These are phyloP conservation scores for Echium plantagineum DNA, from an alignment of 257 asterid genomes.

Conservation along the genomic window DNA sequence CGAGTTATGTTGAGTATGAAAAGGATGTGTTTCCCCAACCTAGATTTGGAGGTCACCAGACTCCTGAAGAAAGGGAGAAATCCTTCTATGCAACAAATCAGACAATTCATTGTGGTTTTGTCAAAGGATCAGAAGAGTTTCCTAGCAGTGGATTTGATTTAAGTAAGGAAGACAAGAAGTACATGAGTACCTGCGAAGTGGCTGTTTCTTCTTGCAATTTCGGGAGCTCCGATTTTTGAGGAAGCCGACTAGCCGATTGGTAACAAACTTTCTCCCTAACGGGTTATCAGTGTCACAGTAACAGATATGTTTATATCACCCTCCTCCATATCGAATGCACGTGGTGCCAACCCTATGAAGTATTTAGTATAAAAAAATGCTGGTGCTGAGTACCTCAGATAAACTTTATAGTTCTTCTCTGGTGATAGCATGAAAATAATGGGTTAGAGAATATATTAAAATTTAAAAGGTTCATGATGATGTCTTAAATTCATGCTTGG, in stretches of 20 bases:
- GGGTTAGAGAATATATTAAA: no score
- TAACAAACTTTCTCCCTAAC: slow-evolving; percentile 15
- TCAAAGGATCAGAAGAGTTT: slow-evolving; percentile 38
- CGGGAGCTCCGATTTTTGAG: slow-evolving; percentile 90
- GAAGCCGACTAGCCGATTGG: slow-evolving; percentile 86
- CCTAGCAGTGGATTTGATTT: slow-evolving; percentile 76
- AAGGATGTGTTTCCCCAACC: slow-evolving; percentile 24
- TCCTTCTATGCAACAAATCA: slow-evolving; percentile 62
- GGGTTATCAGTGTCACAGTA: background rate
- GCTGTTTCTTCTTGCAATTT: slow-evolving; percentile 85
- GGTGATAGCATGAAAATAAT: no score
- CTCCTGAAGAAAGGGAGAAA: slow-evolving; percentile 56
- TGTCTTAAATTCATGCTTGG: background rate
- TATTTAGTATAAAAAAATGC: no score
- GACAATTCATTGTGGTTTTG: slow-evolving; percentile 87
- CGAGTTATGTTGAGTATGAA: slow-evolving; percentile 61
- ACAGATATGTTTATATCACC: background rate
- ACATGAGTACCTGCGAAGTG: slow-evolving; percentile 48
- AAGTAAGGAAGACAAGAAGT: slow-evolving; percentile 49
- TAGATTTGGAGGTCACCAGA: slow-evolving; percentile 85
- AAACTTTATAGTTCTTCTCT: no score
- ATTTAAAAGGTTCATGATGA: background rate
- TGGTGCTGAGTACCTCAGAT: no score
- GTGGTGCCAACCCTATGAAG: no score
- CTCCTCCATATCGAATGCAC: no score